Percentiles rank a stretch among this genome's conserved stretches.
These are phyloP conservation scores for Acer yangbiense DNA, from an alignment of 345 rosid genomes.

Conservation along the genomic window DNA sequence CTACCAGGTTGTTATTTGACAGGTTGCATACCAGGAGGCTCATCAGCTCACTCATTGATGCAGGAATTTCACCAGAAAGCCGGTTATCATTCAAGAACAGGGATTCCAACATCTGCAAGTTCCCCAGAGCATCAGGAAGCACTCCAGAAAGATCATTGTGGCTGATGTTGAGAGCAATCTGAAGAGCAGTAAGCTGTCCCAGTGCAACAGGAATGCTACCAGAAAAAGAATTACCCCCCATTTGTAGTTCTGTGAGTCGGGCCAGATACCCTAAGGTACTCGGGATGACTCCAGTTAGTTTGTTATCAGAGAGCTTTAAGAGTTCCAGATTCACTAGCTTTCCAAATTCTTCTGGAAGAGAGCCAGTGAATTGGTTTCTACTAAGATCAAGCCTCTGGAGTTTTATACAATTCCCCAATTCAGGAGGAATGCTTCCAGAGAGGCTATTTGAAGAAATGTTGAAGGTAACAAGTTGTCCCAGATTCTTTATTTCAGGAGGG, in stretches of 20 bases:
- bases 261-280: slow-evolving; percentile 59
- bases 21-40: slow-evolving; percentile 82
- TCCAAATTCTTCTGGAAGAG: slow-evolving; percentile 65
- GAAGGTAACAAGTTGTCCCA: slow-evolving; percentile 66
- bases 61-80: slow-evolving; percentile 72
- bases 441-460: slow-evolving; percentile 76
- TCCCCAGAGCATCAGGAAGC: slow-evolving; percentile 70
- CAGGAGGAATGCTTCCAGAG: slow-evolving; percentile 62
- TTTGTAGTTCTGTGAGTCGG: slow-evolving; percentile 75
- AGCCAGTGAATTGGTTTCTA: slow-evolving; percentile 58
- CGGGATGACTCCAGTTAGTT: slow-evolving; percentile 58
- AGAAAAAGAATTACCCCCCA: slow-evolving; percentile 77
- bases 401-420: slow-evolving; percentile 60
- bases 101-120: slow-evolving; percentile 70
- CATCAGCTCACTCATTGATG: slow-evolving; percentile 59
- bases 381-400: slow-evolving; percentile 90
- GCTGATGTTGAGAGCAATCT: slow-evolving; percentile 82
- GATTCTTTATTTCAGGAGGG: slow-evolving; percentile 65
- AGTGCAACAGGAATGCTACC: slow-evolving; percentile 60
- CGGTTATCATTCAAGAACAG: slow-evolving; percentile 73
- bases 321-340: slow-evolving; percentile 71
- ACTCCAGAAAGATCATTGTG: slow-evolving; percentile 65
- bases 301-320: slow-evolving; percentile 74
- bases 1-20: slow-evolving; percentile 72
- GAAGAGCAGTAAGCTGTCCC: slow-evolving; percentile 69